Conservation (phyloP, 331 rosid species). For the Stylosanthes scabra region DNA sequence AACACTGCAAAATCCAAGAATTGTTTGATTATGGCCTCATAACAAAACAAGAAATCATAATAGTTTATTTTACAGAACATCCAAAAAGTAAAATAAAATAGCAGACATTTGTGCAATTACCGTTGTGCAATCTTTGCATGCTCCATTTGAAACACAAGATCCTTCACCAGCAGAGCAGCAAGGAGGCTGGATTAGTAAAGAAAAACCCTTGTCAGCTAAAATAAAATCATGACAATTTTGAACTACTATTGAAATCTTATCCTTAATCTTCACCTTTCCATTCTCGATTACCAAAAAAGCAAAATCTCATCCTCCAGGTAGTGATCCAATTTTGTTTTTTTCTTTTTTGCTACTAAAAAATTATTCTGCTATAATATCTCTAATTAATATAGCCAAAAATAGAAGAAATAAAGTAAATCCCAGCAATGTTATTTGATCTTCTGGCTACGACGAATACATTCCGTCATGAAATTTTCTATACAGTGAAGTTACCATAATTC, state of each 20-base stretch:
- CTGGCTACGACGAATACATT: conserved; percentile 7
- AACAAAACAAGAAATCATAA: conserved; percentile 31
- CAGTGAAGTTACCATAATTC: conserved; percentile 13
- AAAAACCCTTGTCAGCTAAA: conserved; percentile 39
- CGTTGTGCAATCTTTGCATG: conserved; percentile 95
- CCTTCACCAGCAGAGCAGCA: conserved; percentile 77
- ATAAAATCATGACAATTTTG: conserved; percentile 26
- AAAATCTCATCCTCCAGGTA: conserved; percentile 19
- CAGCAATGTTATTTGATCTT: conserved; percentile 21
- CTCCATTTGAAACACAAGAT: conserved; percentile 71
- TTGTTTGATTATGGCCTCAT: conserved; percentile 38
- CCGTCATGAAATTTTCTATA: not conserved
- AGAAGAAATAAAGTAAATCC: conserved; percentile 35
- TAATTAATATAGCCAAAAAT: conserved; percentile 16
- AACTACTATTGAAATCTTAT: conserved; percentile 26
- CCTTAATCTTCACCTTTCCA: conserved; percentile 17
- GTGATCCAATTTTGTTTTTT: conserved; percentile 3
- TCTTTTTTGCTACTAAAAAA: conserved; percentile 13
- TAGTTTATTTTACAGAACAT: conserved; percentile 8
- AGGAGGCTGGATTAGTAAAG: conserved; percentile 72
- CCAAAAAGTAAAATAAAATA: conserved; percentile 10
- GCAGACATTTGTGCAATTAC: conserved; percentile 52
- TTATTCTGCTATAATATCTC: conserved; percentile 23
- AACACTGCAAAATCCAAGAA: conserved; percentile 68
- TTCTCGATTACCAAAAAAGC: conserved; percentile 10